Evolutionary conservation across 306 rosid species (phyloP), one percentile per base, ranked within the genome.

Genomic region (Canavalia gladiata): DNA sequence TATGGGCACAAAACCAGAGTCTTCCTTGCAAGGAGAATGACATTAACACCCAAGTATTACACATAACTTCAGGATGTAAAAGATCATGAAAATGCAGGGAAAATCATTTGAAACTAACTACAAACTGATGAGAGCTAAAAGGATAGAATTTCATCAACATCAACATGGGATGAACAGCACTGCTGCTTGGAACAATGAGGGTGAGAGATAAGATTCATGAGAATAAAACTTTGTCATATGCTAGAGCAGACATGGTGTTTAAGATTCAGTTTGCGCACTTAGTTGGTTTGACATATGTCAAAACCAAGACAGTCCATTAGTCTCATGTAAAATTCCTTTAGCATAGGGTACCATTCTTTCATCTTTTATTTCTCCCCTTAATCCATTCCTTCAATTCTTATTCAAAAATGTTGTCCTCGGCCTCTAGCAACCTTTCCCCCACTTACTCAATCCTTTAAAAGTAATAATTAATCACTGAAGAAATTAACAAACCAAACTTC

Each of bases 1-100:
- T 74, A 95, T 31, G 75, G 99, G 99, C 82, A 95, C 87, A 81
- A 93, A 95, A 57, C 93, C 94, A 54, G 90, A 77, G 87, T 87
- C 90, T 87, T 72, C 90, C 90, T 84, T 87, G 86, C 87, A 87
- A 77, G 67, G 75, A 77, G 57, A 83, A 83, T 45, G 71, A 72
- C 58, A 81, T 59, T 41, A 83, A 81, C 72, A 57, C 63, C 69
- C 52, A 87, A 25, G 35, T 13, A 72, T 50, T 51, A 11, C 11
- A 68, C 25, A 67, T 42, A 76, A 72, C 55, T 33, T 13, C 39
- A 2, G 52, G 52, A 76, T 60, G 51, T 72, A 59, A 77, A 81
- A 49, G n/a, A 64, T 31, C 84, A 28, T 28, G 57, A 30, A 68
- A 72, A 54, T 52, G 75, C 18, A 72, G 6, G 45, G 47, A 8